phyloP scores from a whole-genome alignment of 192 early-diverging fungal species.

The Piromyces finnis region DNA sequence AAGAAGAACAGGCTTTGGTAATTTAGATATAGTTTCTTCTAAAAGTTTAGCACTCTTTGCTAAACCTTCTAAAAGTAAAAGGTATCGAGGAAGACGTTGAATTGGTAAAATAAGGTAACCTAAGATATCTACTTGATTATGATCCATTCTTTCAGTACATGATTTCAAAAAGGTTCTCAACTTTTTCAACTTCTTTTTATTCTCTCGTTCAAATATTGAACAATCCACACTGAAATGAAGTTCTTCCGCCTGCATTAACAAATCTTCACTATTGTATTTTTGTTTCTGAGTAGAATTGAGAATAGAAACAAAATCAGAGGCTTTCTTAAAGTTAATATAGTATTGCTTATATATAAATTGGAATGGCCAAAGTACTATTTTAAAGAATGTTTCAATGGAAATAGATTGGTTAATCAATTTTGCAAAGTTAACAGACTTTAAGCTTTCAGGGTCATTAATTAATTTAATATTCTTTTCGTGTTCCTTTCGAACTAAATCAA shows the following conservation, averaged over 20 bases:
- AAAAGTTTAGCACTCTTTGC: background rate
- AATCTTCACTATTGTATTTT: background rate
- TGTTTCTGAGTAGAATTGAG: background rate
- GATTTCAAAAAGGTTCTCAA: background rate
- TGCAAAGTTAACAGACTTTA: background rate
- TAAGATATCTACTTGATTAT: background rate
- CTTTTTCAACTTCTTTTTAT: background rate
- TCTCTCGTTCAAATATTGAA: background rate
- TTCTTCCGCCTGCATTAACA: background rate
- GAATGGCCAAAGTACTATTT: background rate
- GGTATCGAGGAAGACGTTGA: background rate
- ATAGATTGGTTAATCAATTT: background rate
- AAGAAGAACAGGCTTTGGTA: background rate
- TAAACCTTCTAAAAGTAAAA: background rate
- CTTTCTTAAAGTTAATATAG: background rate
- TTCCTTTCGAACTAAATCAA: background rate
- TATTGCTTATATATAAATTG: background rate
- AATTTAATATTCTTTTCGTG: background rate
- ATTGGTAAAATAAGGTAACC: background rate
- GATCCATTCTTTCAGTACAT: background rate
- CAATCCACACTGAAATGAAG: background rate
- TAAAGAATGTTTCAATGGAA: background rate
- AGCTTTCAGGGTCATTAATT: background rate
- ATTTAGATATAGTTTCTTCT: background rate
- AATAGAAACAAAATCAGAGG: background rate